Evolutionary conservation across 345 rosid species (phyloP).

Genomic region (Camelina neglecta): DNA sequence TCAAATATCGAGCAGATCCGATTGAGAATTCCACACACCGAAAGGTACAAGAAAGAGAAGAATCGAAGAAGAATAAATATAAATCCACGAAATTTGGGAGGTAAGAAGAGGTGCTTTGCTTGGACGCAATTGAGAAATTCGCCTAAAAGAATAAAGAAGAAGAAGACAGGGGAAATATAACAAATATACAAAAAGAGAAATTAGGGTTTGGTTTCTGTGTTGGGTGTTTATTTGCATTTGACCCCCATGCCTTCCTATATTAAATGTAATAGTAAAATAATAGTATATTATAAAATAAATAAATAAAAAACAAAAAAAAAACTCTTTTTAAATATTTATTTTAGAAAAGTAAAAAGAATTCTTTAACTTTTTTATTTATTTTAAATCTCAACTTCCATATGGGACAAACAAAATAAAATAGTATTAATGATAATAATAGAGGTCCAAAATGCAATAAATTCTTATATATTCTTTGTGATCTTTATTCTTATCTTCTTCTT

Average conservation of each 20-base stretch:
- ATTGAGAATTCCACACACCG: constrained; percentile 13
- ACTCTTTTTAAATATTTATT: no score
- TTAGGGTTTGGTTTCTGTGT: constrained; percentile 45
- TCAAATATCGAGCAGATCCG: constrained; percentile 22
- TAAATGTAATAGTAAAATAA: no score
- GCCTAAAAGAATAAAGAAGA: constrained; percentile 34
- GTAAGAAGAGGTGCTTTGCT: constrained; percentile 20
- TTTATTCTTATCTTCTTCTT: no score
- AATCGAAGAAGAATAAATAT: constrained; percentile 7
- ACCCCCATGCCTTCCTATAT: not conserved
- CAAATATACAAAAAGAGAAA: not conserved
- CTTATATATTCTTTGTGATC: no score
- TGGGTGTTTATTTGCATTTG: constrained; percentile 33
- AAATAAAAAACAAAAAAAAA: no score
- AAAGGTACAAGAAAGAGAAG: not conserved
- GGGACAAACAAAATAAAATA: no score
- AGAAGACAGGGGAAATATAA: not conserved
- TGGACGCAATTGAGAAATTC: constrained; percentile 44
- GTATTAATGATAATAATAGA: no score
- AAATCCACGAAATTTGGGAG: constrained; percentile 15
- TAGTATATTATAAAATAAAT: no score
- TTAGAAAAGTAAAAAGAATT: no score
- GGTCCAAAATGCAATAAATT: no score
- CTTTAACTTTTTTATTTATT: no score
- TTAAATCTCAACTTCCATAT: no score